phyloP scores from a whole-genome alignment of 1,284 basidiomycete genomes.

The Cystobasidium slooffiae region DNA sequence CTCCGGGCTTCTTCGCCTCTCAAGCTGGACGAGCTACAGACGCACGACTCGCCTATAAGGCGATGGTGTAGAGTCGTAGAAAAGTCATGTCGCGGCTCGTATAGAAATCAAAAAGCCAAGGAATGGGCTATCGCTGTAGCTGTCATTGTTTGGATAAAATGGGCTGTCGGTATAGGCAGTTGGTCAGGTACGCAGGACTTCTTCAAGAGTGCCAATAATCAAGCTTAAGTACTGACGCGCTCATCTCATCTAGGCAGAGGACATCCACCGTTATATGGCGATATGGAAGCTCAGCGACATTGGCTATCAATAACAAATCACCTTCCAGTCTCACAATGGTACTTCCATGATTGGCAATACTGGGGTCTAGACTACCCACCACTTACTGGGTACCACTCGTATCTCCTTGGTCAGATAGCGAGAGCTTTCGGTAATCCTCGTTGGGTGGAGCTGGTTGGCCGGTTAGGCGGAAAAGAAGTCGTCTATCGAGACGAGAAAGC shows the following conservation, averaged over 20 bases:
- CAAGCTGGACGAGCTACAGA: background rate
- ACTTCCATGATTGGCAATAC: conserved; percentile 80
- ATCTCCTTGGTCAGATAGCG: conserved; percentile 71
- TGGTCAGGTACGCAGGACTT: conserved; percentile 72
- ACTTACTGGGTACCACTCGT: conserved; percentile 83
- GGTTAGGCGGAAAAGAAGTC: conserved; percentile 38
- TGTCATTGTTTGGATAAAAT: conserved; percentile 66
- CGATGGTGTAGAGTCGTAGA: conserved; percentile 42
- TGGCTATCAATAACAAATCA: conserved; percentile 89
- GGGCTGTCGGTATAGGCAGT: conserved; percentile 71
- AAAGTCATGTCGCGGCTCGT: conserved; percentile 12
- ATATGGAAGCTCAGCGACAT: conserved; percentile 91
- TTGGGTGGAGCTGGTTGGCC: conserved; percentile 34
- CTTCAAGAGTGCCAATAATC: background rate
- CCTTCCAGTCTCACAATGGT: conserved; percentile 76
- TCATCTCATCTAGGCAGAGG: conserved; percentile 63
- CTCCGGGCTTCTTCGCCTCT: conserved; percentile 5
- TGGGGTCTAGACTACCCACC: conserved; percentile 95
- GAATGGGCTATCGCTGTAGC: conserved; percentile 65
- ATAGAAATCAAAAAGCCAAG: background rate
- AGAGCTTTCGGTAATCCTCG: conserved; percentile 21
- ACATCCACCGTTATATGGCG: conserved; percentile 81
- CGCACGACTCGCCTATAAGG: conserved; percentile 28
- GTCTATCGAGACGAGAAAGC: conserved; percentile 44
- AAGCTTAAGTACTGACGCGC: background rate